Percentiles rank a stretch among this genome's conserved stretches.
Evolutionary conservation across 2,329 filamentous ascomycete species (phyloP).

Genomic region (Penicillium sp.): DNA sequence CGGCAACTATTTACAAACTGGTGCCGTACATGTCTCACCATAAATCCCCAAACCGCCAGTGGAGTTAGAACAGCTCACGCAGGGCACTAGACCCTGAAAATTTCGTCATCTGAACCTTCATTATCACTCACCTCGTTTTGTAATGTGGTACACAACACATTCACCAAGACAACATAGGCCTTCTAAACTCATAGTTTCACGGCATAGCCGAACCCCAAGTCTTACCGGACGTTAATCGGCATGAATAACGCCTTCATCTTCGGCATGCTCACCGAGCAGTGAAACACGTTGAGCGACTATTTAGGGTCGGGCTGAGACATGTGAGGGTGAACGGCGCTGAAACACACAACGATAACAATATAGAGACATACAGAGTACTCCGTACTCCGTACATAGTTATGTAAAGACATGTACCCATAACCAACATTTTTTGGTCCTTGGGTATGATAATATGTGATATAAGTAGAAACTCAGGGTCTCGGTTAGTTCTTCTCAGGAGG

Average conservation of each 20-base stretch:
- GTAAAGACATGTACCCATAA: no score
- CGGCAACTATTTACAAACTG: neutral
- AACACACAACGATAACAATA: no score
- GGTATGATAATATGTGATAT: neutral
- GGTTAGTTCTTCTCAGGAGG: neutral
- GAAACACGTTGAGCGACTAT: conserved; percentile 9
- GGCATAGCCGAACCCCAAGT: neutral
- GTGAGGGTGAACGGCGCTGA: neutral
- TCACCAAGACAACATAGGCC: neutral
- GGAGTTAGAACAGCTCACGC: neutral
- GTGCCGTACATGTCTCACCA: conserved; percentile 1
- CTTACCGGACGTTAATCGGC: neutral
- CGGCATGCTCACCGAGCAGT: neutral
- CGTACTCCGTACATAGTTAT: neutral
- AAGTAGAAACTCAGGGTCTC: neutral
- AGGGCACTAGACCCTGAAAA: neutral
- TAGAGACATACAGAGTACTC: no score
- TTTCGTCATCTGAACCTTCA: neutral
- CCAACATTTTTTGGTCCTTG: no score
- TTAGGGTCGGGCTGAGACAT: neutral
- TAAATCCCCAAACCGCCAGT: neutral
- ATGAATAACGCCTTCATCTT: neutral
- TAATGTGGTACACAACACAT: neutral
- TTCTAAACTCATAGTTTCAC: neutral
- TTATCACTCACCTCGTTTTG: neutral